Evolutionary conservation across 1,139 yeast species (phyloP), one percentile per base, ranked within the genome.

Genomic region (Taphrina wiesneri): DNA sequence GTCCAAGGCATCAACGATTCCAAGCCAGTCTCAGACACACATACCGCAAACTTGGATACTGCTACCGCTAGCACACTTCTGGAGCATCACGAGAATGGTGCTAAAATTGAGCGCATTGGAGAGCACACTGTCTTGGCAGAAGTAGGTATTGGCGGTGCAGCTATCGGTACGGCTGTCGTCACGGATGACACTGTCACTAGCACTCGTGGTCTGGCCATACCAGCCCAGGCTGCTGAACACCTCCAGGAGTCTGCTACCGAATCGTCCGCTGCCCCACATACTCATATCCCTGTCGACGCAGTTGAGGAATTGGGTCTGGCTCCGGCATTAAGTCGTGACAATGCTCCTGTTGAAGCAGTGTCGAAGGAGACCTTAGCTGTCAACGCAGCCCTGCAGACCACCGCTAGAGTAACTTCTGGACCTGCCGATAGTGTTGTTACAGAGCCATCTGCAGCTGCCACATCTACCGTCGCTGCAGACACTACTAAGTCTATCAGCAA

Each of bases 141-240:
- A 41, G 64, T 60, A 13, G 64, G 64, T 5, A 41, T 60, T 5
- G 64, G 64, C 4, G 64, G 64, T 7, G 64, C 64, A 5, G 64
- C 64, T 19, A 51, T 60, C 21, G 64, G 64, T 7, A 60, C 64
- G 2, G 64, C 64, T 36, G 52, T 60, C 30, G 64, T 60, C 15
- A 60, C 64, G 7, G 64, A 60, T 25, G 45, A 45, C 28, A 60
- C 64, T 4, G 57, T 60, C 32, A 32, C 45, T 11, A 53, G 43
- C 30, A 21, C 64, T 17, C n/a, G 28, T 7, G 49, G 32, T 5
- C 39, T 51, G 3, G 19, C 51, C 2, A 51, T 60, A 11, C 64
- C 64, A n/a, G 64, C 64, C 21, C 57, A 52, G 13, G 64, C 64
- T 19, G 64, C 64, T 21, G 64, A 60, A 39, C 64, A 60, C 43